Evolutionary conservation across 768 basidiomycete genomes (phyloP).

Genomic region (Pholiota conissans): DNA sequence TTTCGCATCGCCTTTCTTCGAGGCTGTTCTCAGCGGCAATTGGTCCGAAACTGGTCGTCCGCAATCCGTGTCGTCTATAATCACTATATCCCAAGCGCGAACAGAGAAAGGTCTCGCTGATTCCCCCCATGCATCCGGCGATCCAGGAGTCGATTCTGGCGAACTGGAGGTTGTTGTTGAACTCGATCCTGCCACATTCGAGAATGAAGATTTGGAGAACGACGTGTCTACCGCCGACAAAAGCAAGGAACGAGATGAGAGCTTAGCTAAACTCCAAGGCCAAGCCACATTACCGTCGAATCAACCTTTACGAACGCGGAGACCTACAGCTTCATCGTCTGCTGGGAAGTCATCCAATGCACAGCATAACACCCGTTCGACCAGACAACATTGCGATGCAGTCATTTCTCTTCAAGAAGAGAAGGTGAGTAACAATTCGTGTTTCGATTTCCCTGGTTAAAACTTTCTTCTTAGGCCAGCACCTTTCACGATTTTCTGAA

Average conservation of each 20-base stretch:
- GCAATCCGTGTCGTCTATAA: conserved; percentile 76
- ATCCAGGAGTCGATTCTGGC: conserved; percentile 41
- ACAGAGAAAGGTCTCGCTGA: conserved; percentile 45
- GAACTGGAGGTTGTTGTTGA: conserved; percentile 46
- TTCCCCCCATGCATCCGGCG: conserved; percentile 36
- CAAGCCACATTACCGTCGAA: neutral
- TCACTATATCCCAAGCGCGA: conserved; percentile 78
- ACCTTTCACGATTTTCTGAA: conserved; percentile 94
- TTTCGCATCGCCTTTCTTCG: conserved; percentile 95
- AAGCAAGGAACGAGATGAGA: conserved; percentile 45
- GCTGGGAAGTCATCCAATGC: conserved; percentile 17
- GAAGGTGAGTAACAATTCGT: conserved; percentile 51
- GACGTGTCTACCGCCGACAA: conserved; percentile 23
- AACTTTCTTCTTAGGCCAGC: conserved; percentile 56
- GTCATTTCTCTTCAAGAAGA: conserved; percentile 91
- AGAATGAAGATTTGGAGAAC: conserved; percentile 33
- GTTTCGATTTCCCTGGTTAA: too few species aligned
- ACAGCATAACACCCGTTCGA: conserved; percentile 40
- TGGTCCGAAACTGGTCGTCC: conserved; percentile 90
- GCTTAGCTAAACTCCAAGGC: conserved; percentile 63
- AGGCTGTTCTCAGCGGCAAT: conserved; percentile 85
- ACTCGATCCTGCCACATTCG: conserved; percentile 32
- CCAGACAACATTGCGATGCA: conserved; percentile 63
- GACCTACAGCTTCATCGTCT: neutral
- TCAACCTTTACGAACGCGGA: neutral